Base-by-base conservation (phyloP, 345 rosid species). In the Bruguiera parviflora region DNA sequence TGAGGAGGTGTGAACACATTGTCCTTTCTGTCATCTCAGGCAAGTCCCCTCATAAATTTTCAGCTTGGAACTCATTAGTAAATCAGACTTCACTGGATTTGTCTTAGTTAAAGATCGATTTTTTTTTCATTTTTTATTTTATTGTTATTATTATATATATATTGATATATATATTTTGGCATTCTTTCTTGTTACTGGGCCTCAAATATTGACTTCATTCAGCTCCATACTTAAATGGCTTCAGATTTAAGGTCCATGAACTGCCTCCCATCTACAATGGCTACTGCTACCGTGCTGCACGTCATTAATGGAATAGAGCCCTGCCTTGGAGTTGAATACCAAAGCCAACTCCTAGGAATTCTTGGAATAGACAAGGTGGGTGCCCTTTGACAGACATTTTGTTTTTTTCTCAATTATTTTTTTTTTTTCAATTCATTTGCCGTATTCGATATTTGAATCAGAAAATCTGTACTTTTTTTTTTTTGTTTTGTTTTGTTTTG, bases 261-360 rank as follows among this genome's bases (percentile, higher is more conserved):
- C 5, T 85, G 80, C 83, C 86, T 82, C 18, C 98, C 99, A 33
- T 90, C 97, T 46, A 86, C 83, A 32, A 71, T 90, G 77, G 99
- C 98, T 25, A 75, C 99, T 49, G 92, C 99, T 5, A 84, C 92
- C 47, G 87, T 92, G 95, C 80, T 90, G 87, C 84, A 81, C 58
- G 86, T 83, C 52, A 85, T 88, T 33, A 85, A 84, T 68, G 82
- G 81, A 73, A 77, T 89, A 39, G 88, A 89, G 66, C 83, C 85
- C 15, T 47, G 66, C 71, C 81, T 85, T 33, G 78, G 85, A 64
- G 51, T 73, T 53, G 87, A 77, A 63, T 82, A 78, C 79, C 77
- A 84, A 73, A 75, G 69, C 75, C 89, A 88, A 49, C 86, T 95
- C 11, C 77, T 86, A 61, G 71, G 72, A 64, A 84, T 81, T 66